These are phyloP conservation scores for Cladosporium sp. DNA, from an alignment of 2,329 filamentous ascomycete species.

Conservation along the genomic window DNA sequence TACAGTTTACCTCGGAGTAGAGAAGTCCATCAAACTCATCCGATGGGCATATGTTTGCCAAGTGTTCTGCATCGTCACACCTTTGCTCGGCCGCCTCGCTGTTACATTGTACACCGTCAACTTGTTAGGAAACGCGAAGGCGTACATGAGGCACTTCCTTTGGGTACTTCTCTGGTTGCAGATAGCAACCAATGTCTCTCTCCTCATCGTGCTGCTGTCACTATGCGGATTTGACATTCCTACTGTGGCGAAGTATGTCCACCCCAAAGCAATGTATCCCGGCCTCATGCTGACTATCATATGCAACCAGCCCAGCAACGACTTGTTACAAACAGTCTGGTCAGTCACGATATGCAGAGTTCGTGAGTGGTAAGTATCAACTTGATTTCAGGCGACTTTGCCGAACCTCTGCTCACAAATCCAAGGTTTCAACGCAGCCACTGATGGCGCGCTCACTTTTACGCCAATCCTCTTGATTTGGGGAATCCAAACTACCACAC, in stretches of 20 bases:
- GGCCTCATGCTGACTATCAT: background rate
- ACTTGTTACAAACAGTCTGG: slow-evolving; percentile 2
- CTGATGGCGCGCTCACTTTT: slow-evolving; percentile 5
- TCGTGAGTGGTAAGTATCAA: slow-evolving; percentile 2
- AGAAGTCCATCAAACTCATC: background rate
- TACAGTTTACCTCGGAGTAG: background rate
- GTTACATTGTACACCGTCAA: slow-evolving; percentile 5
- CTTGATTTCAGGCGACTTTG: too few relatives aligned
- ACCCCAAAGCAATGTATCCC: background rate
- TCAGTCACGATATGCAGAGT: slow-evolving; percentile 1
- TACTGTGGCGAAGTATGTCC: background rate
- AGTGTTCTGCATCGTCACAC: slow-evolving; percentile 1
- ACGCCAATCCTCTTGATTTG: background rate
- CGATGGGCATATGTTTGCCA: slow-evolving; percentile 1
- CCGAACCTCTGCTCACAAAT: background rate
- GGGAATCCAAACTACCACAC: background rate
- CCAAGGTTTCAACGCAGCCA: slow-evolving; percentile 3
- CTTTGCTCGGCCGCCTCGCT: slow-evolving; percentile 5
- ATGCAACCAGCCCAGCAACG: background rate
- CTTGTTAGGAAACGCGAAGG: background rate
- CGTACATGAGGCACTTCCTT: background rate
- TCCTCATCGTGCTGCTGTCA: background rate
- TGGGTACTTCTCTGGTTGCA: slow-evolving; percentile 3
- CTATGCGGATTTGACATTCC: background rate
- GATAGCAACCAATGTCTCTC: background rate